phyloP scores from a whole-genome alignment of 2,329 filamentous ascomycete species.

The Capronia epimyces region DNA sequence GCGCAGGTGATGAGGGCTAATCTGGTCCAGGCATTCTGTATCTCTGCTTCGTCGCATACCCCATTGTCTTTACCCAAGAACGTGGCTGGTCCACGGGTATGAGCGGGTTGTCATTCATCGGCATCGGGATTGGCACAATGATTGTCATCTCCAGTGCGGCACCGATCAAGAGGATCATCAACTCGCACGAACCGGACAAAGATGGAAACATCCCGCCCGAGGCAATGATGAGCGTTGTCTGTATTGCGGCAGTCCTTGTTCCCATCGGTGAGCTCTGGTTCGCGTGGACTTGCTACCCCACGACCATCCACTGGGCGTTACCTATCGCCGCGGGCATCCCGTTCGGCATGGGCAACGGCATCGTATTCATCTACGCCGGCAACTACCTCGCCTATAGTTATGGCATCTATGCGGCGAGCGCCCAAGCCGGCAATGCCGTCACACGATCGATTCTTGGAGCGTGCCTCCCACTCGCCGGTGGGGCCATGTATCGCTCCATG shows the following conservation, averaged over 20 bases:
- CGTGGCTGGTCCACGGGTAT: conserved; percentile 72
- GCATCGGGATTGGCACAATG: conserved; percentile 57
- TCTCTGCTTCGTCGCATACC: conserved; percentile 85
- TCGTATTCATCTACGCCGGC: conserved; percentile 73
- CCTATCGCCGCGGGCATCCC: conserved; percentile 73
- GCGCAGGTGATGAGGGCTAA: too few relatives aligned
- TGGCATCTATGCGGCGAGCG: conserved; percentile 74
- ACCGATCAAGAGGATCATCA: conserved; percentile 69
- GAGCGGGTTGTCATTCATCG: conserved; percentile 72
- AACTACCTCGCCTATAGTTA: conserved; percentile 78
- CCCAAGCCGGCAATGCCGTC: conserved; percentile 73
- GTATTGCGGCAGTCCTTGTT: conserved; percentile 66
- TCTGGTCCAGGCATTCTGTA: conserved; percentile 60
- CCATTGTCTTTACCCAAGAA: conserved; percentile 69
- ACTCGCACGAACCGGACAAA: conserved; percentile 67
- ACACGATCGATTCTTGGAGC: conserved; percentile 69
- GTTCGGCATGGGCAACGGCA: conserved; percentile 70
- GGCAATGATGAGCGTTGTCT: conserved; percentile 73
- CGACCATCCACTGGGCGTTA: conserved; percentile 72
- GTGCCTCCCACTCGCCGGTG: conserved; percentile 68
- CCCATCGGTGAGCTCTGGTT: conserved; percentile 80
- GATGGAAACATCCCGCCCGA: conserved; percentile 72
- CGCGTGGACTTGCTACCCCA: conserved; percentile 77
- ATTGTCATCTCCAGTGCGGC: conserved; percentile 56
- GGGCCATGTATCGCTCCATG: conserved; percentile 63